phyloP scores from a whole-genome alignment of 1,284 basidiomycete genomes.

The Dichomitus squalens region DNA sequence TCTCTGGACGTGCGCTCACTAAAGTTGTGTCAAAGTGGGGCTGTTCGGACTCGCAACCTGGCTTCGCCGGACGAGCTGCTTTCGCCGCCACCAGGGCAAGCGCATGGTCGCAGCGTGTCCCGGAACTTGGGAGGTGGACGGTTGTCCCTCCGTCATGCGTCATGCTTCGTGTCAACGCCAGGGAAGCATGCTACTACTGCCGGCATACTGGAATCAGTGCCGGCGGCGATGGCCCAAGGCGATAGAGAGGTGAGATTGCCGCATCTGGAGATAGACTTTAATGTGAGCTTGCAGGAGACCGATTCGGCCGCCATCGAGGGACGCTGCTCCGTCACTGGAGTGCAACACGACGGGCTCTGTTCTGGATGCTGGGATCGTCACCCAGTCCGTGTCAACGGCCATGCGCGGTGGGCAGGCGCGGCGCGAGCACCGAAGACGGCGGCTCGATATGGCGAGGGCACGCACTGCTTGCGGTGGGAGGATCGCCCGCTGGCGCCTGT shows the following conservation, averaged over 20 bases:
- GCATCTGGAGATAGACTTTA: constrained; percentile 4
- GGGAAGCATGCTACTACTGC: neutral
- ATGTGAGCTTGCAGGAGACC: constrained; percentile 1
- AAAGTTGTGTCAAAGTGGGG: neutral
- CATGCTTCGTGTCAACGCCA: neutral
- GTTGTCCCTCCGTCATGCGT: neutral
- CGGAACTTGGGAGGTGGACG: neutral
- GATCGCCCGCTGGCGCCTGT: constrained; percentile 18
- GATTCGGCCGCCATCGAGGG: constrained; percentile 7
- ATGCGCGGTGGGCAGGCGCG: constrained; percentile 2
- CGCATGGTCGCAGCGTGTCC: neutral
- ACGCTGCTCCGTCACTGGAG: neutral
- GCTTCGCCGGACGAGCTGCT: neutral
- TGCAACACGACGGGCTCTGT: neutral
- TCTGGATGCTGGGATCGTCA: constrained; percentile 1
- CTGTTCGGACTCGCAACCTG: neutral
- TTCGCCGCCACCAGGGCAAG: neutral
- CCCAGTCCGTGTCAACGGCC: constrained; percentile 8
- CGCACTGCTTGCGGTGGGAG: constrained; percentile 12
- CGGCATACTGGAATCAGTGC: neutral
- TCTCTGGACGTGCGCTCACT: neutral
- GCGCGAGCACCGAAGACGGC: constrained; percentile 7
- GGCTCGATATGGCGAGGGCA: constrained; percentile 3
- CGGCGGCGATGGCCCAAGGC: neutral
- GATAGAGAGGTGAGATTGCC: neutral